Percentiles rank a stretch among this genome's conserved stretches.
These are phyloP conservation scores for Lepiota venenata DNA, from an alignment of 768 basidiomycete genomes.

Conservation along the genomic window DNA sequence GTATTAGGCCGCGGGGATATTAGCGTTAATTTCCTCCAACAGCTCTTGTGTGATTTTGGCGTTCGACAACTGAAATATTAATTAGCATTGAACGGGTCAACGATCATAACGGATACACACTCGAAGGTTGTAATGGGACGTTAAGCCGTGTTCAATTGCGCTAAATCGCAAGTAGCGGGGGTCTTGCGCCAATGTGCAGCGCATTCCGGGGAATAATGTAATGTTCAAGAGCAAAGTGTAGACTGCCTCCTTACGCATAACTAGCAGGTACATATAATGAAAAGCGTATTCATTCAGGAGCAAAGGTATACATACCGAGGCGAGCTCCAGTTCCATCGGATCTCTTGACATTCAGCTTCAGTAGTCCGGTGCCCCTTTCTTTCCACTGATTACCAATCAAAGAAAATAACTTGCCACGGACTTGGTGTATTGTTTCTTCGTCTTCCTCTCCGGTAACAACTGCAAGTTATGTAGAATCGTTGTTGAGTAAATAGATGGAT, in stretches of 20 bases:
- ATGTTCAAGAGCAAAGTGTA: slow-evolving; percentile 72
- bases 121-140: slow-evolving; percentile 73
- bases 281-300: neutral
- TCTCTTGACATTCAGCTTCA: slow-evolving; percentile 66
- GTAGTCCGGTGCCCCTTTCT: slow-evolving; percentile 69
- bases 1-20: slow-evolving; percentile 38
- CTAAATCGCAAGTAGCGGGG: slow-evolving; percentile 79
- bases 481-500: slow-evolving; percentile 2
- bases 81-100: slow-evolving; percentile 7
- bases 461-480: slow-evolving; percentile 8
- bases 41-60: slow-evolving; percentile 72
- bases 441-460: slow-evolving; percentile 75
- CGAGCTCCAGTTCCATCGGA: slow-evolving; percentile 68
- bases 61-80: slow-evolving; percentile 48
- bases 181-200: slow-evolving; percentile 67
- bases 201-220: slow-evolving; percentile 77
- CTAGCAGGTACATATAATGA: slow-evolving; percentile 30
- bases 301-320: slow-evolving; percentile 43
- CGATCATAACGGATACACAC: slow-evolving; percentile 37
- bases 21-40: slow-evolving; percentile 50
- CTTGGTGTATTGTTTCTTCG: slow-evolving; percentile 72
- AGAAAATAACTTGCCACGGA: slow-evolving; percentile 71
- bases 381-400: slow-evolving; percentile 67
- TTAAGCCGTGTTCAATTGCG: slow-evolving; percentile 56
- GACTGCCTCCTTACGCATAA: slow-evolving; percentile 86